A percentile compares a stretch with the other conserved stretches of the same genome.
phyloP scores from a whole-genome alignment of 768 basidiomycete species.

The Serendipita indica region DNA sequence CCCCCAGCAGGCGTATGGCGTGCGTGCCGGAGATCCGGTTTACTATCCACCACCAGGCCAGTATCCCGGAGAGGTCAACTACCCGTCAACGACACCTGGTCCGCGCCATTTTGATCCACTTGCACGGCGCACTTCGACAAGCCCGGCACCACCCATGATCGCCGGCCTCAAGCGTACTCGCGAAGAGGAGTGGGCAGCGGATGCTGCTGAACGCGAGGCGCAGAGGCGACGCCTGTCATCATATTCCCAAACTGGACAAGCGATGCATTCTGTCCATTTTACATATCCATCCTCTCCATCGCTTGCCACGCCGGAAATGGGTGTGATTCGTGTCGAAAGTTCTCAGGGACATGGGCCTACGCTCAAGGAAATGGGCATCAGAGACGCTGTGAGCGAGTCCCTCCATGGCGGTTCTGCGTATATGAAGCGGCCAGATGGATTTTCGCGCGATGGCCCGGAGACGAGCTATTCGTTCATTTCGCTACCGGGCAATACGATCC shows the following conservation, averaged over 20 bases:
- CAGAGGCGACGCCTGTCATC: not conserved
- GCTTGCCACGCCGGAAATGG: not conserved
- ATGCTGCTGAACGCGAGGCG: not conserved
- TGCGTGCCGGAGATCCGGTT: not conserved
- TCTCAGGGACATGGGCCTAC: not conserved
- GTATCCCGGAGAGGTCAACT: not conserved
- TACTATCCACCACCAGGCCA: not conserved
- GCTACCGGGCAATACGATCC: slow-evolving; percentile 64
- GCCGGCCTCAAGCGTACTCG: not conserved
- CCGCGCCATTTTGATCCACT: not conserved
- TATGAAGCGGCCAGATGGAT: not conserved
- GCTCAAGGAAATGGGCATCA: slow-evolving; percentile 5
- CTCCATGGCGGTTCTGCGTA: not conserved
- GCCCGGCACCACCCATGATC: not conserved
- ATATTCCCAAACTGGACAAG: not conserved
- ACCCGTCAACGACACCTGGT: not conserved
- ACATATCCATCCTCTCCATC: not conserved
- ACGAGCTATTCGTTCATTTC: slow-evolving; percentile 77
- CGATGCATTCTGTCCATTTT: not conserved
- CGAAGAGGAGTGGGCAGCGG: not conserved
- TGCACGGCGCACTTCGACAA: not conserved
- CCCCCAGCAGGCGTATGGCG: not conserved
- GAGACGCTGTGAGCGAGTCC: not conserved
- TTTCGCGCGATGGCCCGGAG: not conserved
- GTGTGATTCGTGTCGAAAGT: not conserved